phyloP scores from a whole-genome alignment of 768 basidiomycete genomes.

The Mycena albidolilacea region DNA sequence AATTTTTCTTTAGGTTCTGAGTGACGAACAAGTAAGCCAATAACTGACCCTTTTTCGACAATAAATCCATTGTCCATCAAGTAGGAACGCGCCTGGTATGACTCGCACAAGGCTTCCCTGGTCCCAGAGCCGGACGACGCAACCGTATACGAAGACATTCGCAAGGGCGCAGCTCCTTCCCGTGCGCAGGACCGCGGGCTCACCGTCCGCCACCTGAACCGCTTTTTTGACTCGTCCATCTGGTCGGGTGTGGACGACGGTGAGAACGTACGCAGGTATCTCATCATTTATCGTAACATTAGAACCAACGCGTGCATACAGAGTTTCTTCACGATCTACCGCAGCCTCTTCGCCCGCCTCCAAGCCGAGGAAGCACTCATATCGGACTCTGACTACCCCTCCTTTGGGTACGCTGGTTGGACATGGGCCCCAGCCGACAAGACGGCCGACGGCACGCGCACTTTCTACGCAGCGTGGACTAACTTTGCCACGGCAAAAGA shows the following conservation, averaged over 20 bases:
- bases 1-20: constrained; percentile 74
- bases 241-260: constrained; percentile 79
- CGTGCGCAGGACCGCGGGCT: constrained; percentile 79
- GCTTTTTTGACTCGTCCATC: constrained; percentile 84
- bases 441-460: constrained; percentile 68
- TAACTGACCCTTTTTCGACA: constrained; percentile 1
- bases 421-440: constrained; percentile 71
- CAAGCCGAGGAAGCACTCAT: constrained; percentile 81
- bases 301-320: constrained; percentile 49
- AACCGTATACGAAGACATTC: constrained; percentile 88
- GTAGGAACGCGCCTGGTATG: constrained; percentile 99
- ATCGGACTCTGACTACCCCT: constrained; percentile 72
- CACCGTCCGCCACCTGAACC: constrained; percentile 83
- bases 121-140: constrained; percentile 88
- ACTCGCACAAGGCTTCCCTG: constrained; percentile 88
- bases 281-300: constrained; percentile 1
- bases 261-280: constrained; percentile 59
- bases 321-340: constrained; percentile 93
- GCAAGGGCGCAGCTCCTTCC: constrained; percentile 73
- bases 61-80: constrained; percentile 48
- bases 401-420: constrained; percentile 87
- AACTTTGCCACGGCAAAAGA: constrained; percentile 91
- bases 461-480: constrained; percentile 90
- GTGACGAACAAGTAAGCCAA: constrained; percentile 89
- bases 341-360: constrained; percentile 87